Evolutionary conservation across 164 flowering plant species (phyloP), one percentile per base, ranked within the genome.

Genomic region (Paratinospora sagittata): DNA sequence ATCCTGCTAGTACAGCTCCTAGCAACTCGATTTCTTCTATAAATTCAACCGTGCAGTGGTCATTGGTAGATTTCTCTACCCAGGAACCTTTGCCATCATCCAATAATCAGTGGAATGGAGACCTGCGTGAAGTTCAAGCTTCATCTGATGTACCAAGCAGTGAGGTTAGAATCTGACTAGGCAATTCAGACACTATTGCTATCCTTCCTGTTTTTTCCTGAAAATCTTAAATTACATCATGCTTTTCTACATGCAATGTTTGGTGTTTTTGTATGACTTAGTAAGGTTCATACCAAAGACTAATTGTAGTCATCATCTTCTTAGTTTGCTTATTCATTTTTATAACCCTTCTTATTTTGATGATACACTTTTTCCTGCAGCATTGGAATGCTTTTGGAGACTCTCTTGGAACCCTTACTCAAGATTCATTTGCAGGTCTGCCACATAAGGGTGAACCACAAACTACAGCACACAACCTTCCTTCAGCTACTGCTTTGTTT

Each of bases 341-440:
- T n/a, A n/a, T n/a, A n/a, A n/a, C n/a, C 58, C 45, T 66, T 72
- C 70, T 76, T 37, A 57, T 61, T 47, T 8, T n/a, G 39, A n/a
- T 67, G 21, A 33, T 65, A 21, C 45, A n/a, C n/a, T 66, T 60
- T 5, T n/a, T 12, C 70, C 17, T 19, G 68, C 86, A 90, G 94
- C 58, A 80, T 58, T 89, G 96, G 97, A 87, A 83, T 84, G 89
- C 95, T 24, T 93, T 93, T 81, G 88, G 79, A 70, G 84, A 81
- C 74, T 72, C 85, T 70, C 60, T 3, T 67, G 79, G 69, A 30
- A 68, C 69, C 62, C 69, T 68, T 73, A 62, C 82, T 74, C 72
- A 47, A 52, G 45, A 69, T 70, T 61, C 70, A 13, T 27, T 67
- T 70, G 81, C 63, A 60, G 73, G 70, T 72, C 27, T n/a, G n/a